Evolutionary conservation across 345 rosid genomes (phyloP).

Genomic region (Gossypium thurberi): DNA sequence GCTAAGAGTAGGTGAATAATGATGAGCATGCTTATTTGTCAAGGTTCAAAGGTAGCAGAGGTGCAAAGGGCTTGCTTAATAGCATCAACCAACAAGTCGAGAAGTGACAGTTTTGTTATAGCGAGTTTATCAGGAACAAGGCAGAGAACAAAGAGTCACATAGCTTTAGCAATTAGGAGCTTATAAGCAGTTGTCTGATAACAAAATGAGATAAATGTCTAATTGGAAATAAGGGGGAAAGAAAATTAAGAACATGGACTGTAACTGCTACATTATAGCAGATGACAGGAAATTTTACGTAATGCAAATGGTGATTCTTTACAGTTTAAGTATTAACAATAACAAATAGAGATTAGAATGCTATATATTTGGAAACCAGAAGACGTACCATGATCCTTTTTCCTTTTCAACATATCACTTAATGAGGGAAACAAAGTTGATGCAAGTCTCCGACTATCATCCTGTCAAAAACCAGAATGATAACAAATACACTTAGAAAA

Average conservation of each 20-base stretch:
- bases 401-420: conserved; percentile 50
- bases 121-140: background rate
- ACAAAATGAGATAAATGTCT: background rate
- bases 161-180: background rate
- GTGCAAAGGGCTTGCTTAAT: background rate
- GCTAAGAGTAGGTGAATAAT: background rate
- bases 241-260: background rate
- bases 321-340: background rate
- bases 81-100: background rate
- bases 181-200: background rate
- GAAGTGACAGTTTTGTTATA: background rate
- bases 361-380: background rate
- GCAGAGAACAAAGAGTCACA: background rate
- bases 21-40: background rate
- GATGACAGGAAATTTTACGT: background rate
- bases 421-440: conserved; percentile 65
- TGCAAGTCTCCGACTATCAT: conserved; percentile 79
- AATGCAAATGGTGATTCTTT: background rate
- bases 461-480: conserved; percentile 41
- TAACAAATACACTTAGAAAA: background rate
- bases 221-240: background rate
- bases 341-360: background rate
- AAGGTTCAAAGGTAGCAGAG: background rate
- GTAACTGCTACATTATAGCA: background rate
- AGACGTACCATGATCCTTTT: conserved; percentile 72